Evolutionary conservation across 2,329 filamentous ascomycete species (phyloP).

Genomic region (Colletotrichum kahawae): DNA sequence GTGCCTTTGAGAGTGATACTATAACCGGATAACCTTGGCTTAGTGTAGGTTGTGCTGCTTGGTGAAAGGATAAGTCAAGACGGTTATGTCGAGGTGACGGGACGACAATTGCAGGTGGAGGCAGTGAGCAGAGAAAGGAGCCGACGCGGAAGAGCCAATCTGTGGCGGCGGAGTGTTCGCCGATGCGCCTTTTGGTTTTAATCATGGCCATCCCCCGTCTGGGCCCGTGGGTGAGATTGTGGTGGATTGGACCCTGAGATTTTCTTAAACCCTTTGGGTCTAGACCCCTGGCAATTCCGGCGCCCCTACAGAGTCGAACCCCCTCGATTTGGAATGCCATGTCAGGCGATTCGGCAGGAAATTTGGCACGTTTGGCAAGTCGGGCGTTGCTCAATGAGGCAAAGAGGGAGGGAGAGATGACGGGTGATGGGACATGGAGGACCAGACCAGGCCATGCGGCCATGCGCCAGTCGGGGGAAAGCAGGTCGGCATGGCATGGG

Average conservation of each 20-base stretch:
- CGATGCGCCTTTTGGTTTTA: not conserved
- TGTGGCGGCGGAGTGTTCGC: not conserved
- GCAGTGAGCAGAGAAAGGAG: not conserved
- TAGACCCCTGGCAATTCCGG: not conserved
- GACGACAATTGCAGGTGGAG: not conserved
- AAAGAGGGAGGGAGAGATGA: not conserved
- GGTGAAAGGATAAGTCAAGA: not conserved
- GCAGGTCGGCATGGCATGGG: not conserved
- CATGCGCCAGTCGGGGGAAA: not conserved
- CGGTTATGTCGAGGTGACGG: not conserved
- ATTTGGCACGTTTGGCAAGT: not conserved
- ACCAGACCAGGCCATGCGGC: not conserved
- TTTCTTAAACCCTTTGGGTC: not conserved
- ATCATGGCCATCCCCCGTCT: not conserved
- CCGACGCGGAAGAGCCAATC: not conserved
- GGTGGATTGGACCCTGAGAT: conserved; percentile 17
- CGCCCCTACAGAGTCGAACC: not conserved
- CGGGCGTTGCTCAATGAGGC: not conserved
- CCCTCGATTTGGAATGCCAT: conserved; percentile 6
- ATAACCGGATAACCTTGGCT: not conserved
- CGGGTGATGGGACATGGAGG: not conserved
- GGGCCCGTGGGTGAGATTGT: not conserved
- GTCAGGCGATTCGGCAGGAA: not conserved
- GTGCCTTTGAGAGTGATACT: not conserved
- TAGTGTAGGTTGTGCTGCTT: not conserved